phyloP scores from a whole-genome alignment of 2,329 filamentous ascomycete genomes.

The Microthyrium microscopicum region DNA sequence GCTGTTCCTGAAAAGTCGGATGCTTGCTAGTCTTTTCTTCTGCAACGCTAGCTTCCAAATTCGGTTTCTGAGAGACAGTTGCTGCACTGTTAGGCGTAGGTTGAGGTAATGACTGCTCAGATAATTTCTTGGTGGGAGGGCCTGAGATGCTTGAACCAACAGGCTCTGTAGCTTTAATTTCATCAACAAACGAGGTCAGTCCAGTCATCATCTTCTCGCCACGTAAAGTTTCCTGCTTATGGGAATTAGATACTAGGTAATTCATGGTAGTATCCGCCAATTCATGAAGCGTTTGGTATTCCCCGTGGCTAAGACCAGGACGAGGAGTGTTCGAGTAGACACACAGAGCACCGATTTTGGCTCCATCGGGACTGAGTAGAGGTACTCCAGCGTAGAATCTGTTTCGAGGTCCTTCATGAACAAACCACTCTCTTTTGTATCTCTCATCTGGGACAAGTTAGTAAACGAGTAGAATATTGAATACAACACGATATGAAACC shows the following conservation, averaged over 20 bases:
- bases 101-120: conserved; percentile 7
- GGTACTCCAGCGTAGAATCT: conserved; percentile 19
- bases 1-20: conserved; percentile 6
- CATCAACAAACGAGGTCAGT: conserved; percentile 10
- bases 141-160: neutral
- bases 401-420: conserved; percentile 15
- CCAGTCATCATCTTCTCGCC: conserved; percentile 10
- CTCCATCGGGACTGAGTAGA: conserved; percentile 15
- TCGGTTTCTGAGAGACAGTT: neutral
- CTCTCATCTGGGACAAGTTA: conserved; percentile 16
- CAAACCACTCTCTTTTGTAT: conserved; percentile 15
- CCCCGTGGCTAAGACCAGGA: conserved; percentile 6
- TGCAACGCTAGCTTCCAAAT: neutral
- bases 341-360: conserved; percentile 18
- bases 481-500: too few species aligned
- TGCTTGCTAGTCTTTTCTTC: neutral
- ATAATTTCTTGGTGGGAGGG: conserved; percentile 12
- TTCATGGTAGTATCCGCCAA: conserved; percentile 10
- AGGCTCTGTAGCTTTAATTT: conserved; percentile 15
- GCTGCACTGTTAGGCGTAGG: too few species aligned
- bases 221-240: conserved; percentile 9
- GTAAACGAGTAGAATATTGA: conserved; percentile 14
- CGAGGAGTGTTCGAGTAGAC: conserved; percentile 17
- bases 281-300: conserved; percentile 10
- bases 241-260: conserved; percentile 9